A percentile compares a stretch with the other conserved stretches of the same genome.
Conservation (phyloP, 1,139 yeast species). For the Blastobotrys buckinghamii region DNA sequence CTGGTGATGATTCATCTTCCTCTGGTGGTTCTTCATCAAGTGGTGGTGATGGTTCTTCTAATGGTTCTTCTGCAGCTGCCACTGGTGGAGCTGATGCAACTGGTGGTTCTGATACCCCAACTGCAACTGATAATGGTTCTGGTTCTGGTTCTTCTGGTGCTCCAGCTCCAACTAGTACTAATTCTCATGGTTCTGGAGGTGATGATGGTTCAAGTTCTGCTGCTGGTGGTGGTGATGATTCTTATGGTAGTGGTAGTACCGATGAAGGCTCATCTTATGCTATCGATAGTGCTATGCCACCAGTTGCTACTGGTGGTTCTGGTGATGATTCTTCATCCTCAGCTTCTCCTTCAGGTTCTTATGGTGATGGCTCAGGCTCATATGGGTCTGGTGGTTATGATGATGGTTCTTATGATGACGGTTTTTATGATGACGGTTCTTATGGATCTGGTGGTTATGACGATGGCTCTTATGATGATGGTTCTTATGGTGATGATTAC, state of each 20-base stretch:
- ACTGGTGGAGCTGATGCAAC: too few species aligned
- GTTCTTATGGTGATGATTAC: not conserved
- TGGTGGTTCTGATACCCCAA: not conserved
- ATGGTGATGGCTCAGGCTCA: not conserved
- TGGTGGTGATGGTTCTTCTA: too few species aligned
- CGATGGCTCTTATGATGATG: not conserved
- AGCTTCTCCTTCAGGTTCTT: not conserved
- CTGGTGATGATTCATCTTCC: not conserved
- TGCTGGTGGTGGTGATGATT: too few species aligned
- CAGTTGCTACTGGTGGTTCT: too few species aligned
- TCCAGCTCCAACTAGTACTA: not conserved
- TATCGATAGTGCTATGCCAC: too few species aligned
- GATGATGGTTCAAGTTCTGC: not conserved
- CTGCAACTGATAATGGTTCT: not conserved
- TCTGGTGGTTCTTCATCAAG: too few species aligned
- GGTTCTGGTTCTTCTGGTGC: not conserved
- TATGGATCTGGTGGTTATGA: not conserved
- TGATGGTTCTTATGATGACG: not conserved
- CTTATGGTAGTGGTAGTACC: too few species aligned
- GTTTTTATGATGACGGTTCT: not conserved
- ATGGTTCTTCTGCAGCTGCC: not conserved
- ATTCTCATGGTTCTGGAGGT: not conserved
- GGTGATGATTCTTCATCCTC: too few species aligned
- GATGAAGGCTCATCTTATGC: too few species aligned
- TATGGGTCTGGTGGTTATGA: not conserved